A percentile compares a stretch with the other conserved stretches of the same genome.
These are phyloP conservation scores for Lichtheimia ramosa DNA, from an alignment of 371 early-diverging fungal genomes.

Conservation along the genomic window DNA sequence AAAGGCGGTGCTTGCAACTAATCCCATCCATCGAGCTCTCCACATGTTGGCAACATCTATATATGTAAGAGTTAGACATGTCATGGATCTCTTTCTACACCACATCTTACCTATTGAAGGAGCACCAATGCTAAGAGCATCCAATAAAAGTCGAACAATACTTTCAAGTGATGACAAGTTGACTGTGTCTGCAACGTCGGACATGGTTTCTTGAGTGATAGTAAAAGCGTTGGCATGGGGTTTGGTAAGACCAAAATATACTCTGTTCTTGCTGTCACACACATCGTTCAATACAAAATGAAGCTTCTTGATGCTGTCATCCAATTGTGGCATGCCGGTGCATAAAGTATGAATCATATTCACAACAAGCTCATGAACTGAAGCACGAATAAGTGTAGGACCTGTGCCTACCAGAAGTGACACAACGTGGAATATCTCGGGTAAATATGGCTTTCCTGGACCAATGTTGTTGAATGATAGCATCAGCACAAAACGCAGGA, in stretches of 20 bases:
- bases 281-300: conserved; percentile 65
- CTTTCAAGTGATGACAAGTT: conserved; percentile 76
- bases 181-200: conserved; percentile 67
- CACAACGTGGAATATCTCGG: conserved; percentile 86
- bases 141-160: conserved; percentile 75
- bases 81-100: not conserved
- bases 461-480: conserved; percentile 84
- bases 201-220: conserved; percentile 62
- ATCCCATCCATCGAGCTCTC: conserved; percentile 89
- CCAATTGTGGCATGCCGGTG: conserved; percentile 63
- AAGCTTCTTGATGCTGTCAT: conserved; percentile 61
- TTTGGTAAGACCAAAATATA: conserved; percentile 80
- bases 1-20: conserved; percentile 91
- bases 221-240: conserved; percentile 74
- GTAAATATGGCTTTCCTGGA: conserved; percentile 68
- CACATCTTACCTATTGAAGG: conserved; percentile 57
- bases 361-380: conserved; percentile 90
- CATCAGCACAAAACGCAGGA: conserved; percentile 84
- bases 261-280: conserved; percentile 74
- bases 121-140: conserved; percentile 78
- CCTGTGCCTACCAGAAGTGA: conserved; percentile 84
- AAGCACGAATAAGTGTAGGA: conserved; percentile 77
- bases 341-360: conserved; percentile 88
- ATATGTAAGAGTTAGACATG: conserved; percentile 17
- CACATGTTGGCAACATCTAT: conserved; percentile 74